Evolutionary conservation across 192 early-diverging fungal species (phyloP), one percentile per base, ranked within the genome.

Genomic region (Gigaspora rosea): DNA sequence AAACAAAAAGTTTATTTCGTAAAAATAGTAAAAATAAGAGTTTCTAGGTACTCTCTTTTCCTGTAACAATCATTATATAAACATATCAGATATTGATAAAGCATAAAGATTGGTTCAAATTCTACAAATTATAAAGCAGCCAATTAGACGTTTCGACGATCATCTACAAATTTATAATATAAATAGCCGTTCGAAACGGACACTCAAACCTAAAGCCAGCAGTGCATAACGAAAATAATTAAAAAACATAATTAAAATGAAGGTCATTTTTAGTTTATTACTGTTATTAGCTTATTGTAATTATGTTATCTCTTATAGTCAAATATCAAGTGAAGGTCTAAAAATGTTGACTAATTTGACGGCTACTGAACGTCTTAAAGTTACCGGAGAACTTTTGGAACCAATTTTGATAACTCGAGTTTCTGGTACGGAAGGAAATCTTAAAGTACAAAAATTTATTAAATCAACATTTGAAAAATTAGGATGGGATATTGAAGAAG

Each of bases 381-480:
- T 36, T n/a, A 10, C 16, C 18, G 5, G 13, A 51, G 49, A 71
- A 10, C 66, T 52, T 76, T 48, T 76, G 6, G 36, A 32, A 15
- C 93, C 94, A 8, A 79, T 97, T 5, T 85, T 97, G 27, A 86
- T 95, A 15, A 88, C 91, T 35, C 86, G 96, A n/a, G 89, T 94
- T 32, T 88, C 93, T 56, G 95, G 94, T 36, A 92, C 95, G 9
- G 85, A 86, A 32, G 88, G 83, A 35, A 93, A 96, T 79, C 64
- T 59, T 2, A 81, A 85, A 32, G 94, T 95, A 4, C 93, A 93
- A 64, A 59, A 89, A 0, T 92, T 90, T 68, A 91, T 97, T 63
- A 89, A 90, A 0, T 78, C 84, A 11, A 85, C 87, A 32, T 89
- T 96, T 75, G 77, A 79, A 4, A 76, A 81, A n/a, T 83, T 95